Evolutionary conservation across 495 filamentous ascomycete species (phyloP), one percentile per base, ranked within the genome.

Genomic region (Lasiosphaeria hispida): DNA sequence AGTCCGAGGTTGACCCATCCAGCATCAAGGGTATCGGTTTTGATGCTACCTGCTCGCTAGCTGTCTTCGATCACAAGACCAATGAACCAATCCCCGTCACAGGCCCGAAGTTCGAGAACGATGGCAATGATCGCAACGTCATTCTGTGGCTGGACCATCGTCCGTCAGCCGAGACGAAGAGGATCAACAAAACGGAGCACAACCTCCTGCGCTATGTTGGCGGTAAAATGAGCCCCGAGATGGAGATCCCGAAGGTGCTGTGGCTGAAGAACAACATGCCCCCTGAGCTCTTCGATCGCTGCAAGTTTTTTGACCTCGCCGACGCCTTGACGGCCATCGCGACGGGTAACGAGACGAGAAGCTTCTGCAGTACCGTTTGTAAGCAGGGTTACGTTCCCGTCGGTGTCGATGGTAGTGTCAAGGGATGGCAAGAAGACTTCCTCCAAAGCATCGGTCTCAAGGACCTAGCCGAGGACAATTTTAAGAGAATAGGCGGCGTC

Each of bases 241-340:
- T 98, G 94, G 94, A 98, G 69, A 91, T 97, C 23, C 94, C 94
- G 19, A 98, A 98, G 68, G 90, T 96, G 1, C 78, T 97, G 19
- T 98, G 94, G 94, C 76, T 98, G 63, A 97, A 97, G 80, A 94
- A 95, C 67, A 80, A 97, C 72, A 97, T 98, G 94, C 89, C 94
- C n/a, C 78, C 85, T 50, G 90, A 94, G 55, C 77, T 93, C 10
- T 98, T 96, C 67, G 84, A 85, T 47, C 84, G 87, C 53, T 96
- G 92, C 83, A 96, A 95, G 68, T 98, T 98, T 69, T 98, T 93
- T 68, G 94, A 98, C 66, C 72, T 98, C 63, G 85, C 85, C 0
- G 94, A 98, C 72, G 94, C 88, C n/a, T 76, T 98, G 54, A 97
- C 94, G 0, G 91, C 97, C 67, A 80, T 98, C 57, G 94, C 94